Conservation (phyloP, 2,329 filamentous ascomycete genomes). For the Pseudopithomyces chartarum region DNA sequence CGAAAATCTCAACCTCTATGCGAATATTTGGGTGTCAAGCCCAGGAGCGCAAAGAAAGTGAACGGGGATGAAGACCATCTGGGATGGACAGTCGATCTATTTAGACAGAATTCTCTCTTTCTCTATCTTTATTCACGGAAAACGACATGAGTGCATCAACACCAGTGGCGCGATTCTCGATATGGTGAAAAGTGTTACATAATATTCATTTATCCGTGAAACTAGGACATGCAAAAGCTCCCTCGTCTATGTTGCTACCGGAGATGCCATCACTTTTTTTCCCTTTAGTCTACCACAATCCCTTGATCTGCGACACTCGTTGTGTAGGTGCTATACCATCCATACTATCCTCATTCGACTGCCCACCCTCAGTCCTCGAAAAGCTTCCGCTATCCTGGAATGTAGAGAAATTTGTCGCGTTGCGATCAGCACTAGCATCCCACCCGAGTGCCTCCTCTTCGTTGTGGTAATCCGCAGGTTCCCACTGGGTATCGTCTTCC, state of each 20-base stretch:
- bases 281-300: conserved; percentile 34
- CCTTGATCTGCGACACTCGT: conserved; percentile 64
- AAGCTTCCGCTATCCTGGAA: conserved; percentile 49
- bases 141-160: too few species aligned
- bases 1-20: too few species aligned
- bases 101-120: too few species aligned
- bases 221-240: too few species aligned
- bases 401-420: conserved; percentile 47
- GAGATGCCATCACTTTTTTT: neutral
- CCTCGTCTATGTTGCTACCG: too few species aligned
- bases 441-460: conserved; percentile 72
- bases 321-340: conserved; percentile 72
- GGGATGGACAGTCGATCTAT: too few species aligned
- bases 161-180: too few species aligned
- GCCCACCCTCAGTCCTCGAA: conserved; percentile 24
- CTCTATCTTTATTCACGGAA: too few species aligned
- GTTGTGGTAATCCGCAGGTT: conserved; percentile 70
- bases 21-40: neutral
- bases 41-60: too few species aligned
- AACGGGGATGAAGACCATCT: too few species aligned
- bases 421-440: conserved; percentile 68
- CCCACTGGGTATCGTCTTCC: conserved; percentile 72
- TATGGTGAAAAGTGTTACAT: too few species aligned
- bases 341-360: conserved; percentile 22
- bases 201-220: too few species aligned